phyloP scores from a whole-genome alignment of 116 monocot genomes.

The Trichopus zeylanicus region DNA sequence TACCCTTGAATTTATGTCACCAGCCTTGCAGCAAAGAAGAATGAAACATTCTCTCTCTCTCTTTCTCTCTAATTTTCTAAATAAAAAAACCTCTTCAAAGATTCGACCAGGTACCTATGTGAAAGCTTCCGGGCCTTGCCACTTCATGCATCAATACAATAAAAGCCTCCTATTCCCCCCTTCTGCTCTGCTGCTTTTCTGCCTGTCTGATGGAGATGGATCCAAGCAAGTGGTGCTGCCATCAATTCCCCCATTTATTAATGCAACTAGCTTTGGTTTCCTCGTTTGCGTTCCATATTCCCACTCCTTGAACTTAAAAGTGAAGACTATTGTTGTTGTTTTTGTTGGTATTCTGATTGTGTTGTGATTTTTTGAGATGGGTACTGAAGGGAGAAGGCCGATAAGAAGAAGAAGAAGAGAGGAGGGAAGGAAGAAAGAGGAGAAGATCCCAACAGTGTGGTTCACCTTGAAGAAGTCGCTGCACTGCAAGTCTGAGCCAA shows the following conservation, averaged over 20 bases:
- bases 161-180: too few species aligned
- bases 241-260: slow-evolving; percentile 1
- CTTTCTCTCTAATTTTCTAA: too few species aligned
- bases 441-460: slow-evolving; percentile 43
- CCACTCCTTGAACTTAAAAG: background rate
- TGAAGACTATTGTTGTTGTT: background rate
- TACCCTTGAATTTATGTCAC: too few species aligned
- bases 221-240: background rate
- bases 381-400: slow-evolving; percentile 5
- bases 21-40: too few species aligned
- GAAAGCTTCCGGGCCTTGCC: too few species aligned
- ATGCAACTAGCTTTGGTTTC: background rate
- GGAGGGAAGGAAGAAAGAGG: background rate
- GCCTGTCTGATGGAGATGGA: background rate
- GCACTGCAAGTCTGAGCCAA: slow-evolving; percentile 50
- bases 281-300: background rate
- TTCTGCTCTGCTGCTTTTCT: too few species aligned
- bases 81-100: too few species aligned
- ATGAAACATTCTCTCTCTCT: too few species aligned
- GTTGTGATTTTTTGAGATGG: background rate
- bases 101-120: too few species aligned
- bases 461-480: slow-evolving; percentile 56
- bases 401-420: slow-evolving; percentile 14
- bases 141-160: too few species aligned
- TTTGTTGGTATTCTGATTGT: background rate